These are phyloP conservation scores for Stephania cephalantha DNA, from an alignment of 164 flowering plant species.

Conservation along the genomic window DNA sequence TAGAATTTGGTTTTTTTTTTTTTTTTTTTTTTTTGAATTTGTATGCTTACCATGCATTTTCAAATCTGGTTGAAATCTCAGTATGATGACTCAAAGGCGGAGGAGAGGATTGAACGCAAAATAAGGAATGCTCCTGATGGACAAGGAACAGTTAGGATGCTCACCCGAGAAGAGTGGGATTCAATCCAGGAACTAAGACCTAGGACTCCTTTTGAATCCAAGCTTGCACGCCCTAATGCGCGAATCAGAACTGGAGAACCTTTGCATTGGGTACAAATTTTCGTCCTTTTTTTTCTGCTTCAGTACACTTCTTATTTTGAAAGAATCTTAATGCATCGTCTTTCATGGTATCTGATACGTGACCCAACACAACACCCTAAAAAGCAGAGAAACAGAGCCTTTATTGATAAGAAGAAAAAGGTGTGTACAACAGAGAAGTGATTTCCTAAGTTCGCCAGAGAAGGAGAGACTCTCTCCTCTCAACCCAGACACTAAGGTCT, in stretches of 20 bases:
- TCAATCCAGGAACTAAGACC: constrained; percentile 70
- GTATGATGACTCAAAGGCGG: constrained; percentile 66
- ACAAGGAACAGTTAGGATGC: constrained; percentile 87
- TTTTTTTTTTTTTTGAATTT: too few species aligned
- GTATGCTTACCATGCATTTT: neutral
- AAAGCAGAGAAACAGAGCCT: too few species aligned
- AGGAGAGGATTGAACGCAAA: constrained; percentile 74
- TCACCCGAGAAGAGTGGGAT: constrained; percentile 88
- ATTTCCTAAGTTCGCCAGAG: too few species aligned
- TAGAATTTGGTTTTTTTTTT: too few species aligned
- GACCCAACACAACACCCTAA: neutral
- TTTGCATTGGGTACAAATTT: constrained; percentile 40
- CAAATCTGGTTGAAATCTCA: constrained; percentile 20
- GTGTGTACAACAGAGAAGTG: too few species aligned
- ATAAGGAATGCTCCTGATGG: constrained; percentile 76
- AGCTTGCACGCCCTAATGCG: constrained; percentile 84
- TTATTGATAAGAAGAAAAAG: too few species aligned
- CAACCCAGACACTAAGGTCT: too few species aligned
- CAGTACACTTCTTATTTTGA: neutral
- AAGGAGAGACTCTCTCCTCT: too few species aligned
- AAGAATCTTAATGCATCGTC: neutral
- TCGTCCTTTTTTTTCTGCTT: neutral
- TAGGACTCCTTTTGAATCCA: constrained; percentile 93
- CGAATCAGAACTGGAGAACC: constrained; percentile 71
- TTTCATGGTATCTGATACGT: neutral